phyloP scores from a whole-genome alignment of 1,284 basidiomycete species.

The Cutaneotrichosporon dermatis region DNA sequence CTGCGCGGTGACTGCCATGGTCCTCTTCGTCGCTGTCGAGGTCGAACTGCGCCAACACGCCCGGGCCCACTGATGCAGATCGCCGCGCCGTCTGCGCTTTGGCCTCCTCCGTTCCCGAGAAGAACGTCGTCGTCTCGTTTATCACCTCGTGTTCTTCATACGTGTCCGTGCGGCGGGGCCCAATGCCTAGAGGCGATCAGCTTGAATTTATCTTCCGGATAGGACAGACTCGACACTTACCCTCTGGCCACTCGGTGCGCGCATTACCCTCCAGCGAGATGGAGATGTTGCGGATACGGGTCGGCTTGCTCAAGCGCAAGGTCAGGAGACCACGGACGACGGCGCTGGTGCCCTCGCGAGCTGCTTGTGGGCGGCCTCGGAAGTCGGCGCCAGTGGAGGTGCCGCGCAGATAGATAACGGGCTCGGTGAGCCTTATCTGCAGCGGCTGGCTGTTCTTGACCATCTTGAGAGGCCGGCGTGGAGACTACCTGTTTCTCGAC shows the following conservation, averaged over 20 bases:
- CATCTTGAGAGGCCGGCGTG: slow-evolving; percentile 58
- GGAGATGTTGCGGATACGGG: slow-evolving; percentile 78
- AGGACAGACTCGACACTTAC: slow-evolving; percentile 52
- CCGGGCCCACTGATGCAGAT: slow-evolving; percentile 75
- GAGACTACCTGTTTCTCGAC: neutral
- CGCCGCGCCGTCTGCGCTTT: slow-evolving; percentile 50
- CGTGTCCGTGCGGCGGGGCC: slow-evolving; percentile 71
- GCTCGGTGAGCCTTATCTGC: slow-evolving; percentile 70
- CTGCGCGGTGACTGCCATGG: slow-evolving; percentile 16
- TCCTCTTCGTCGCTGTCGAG: slow-evolving; percentile 43
- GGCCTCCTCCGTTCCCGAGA: slow-evolving; percentile 54
- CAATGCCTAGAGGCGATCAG: slow-evolving; percentile 57
- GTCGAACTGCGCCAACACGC: slow-evolving; percentile 48
- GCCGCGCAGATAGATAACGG: slow-evolving; percentile 70
- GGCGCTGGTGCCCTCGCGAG: slow-evolving; percentile 60
- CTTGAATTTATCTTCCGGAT: neutral
- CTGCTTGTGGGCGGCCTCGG: slow-evolving; percentile 52
- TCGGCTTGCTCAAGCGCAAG: slow-evolving; percentile 74
- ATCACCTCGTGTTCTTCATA: slow-evolving; percentile 76
- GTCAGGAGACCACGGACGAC: slow-evolving; percentile 83
- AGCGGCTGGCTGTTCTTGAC: slow-evolving; percentile 72
- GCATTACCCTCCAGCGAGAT: slow-evolving; percentile 69
- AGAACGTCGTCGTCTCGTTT: slow-evolving; percentile 68
- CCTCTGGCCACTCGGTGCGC: slow-evolving; percentile 75
- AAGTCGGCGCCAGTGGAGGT: slow-evolving; percentile 47